A percentile compares a stretch with the other conserved stretches of the same genome.
These are phyloP conservation scores for Thymus quinquecostatus DNA, from an alignment of 257 asterid genomes.

Conservation along the genomic window DNA sequence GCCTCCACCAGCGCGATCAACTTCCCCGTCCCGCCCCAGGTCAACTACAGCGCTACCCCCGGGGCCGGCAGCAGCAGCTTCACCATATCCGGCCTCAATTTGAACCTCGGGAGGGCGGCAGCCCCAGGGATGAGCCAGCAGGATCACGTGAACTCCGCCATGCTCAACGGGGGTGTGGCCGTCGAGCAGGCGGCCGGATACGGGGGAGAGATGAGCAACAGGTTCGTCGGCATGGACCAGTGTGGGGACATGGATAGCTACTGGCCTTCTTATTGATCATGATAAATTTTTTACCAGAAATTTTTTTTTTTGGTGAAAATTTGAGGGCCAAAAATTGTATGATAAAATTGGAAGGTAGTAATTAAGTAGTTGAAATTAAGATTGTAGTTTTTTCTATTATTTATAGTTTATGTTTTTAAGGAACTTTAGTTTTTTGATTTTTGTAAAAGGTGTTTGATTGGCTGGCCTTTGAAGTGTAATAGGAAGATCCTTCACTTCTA, in stretches of 20 bases:
- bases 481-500: no score
- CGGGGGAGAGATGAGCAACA: constrained; percentile 49
- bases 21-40: constrained; percentile 53
- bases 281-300: no score
- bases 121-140: constrained; percentile 47
- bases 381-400: constrained; percentile 17
- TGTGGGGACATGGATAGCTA: constrained; percentile 67
- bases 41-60: constrained; percentile 39
- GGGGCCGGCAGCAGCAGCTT: constrained; percentile 38
- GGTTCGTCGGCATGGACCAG: constrained; percentile 60
- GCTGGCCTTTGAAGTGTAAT: no score
- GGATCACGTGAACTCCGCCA: constrained; percentile 38
- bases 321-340: constrained; percentile 30
- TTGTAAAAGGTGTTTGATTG: background rate
- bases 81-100: constrained; percentile 75
- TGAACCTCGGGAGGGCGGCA: constrained; percentile 63
- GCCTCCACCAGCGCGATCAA: constrained; percentile 45
- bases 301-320: constrained; percentile 2
- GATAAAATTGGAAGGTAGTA: constrained; percentile 13
- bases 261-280: constrained; percentile 58
- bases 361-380: background rate
- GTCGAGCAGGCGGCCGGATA: constrained; percentile 36
- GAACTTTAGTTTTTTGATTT: constrained; percentile 9
- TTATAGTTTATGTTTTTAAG: background rate
- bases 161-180: constrained; percentile 37